A percentile compares a stretch with the other conserved stretches of the same genome.
Evolutionary conservation across 345 rosid species (phyloP).

Genomic region (Euphorbia pulcherrima): DNA sequence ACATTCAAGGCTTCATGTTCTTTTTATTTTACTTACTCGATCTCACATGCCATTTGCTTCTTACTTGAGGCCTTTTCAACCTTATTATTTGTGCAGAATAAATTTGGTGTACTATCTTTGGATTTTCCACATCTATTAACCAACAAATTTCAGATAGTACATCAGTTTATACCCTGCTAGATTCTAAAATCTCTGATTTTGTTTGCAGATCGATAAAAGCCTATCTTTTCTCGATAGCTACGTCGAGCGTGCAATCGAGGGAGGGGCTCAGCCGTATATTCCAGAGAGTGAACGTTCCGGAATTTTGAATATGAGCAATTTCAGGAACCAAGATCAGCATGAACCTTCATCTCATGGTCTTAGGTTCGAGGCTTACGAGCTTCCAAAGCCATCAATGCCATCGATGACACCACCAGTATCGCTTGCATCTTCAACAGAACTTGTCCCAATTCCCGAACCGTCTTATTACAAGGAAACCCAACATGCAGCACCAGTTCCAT

Average conservation of each 20-base stretch:
- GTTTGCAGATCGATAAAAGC: constrained; percentile 69
- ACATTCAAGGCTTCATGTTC: neutral
- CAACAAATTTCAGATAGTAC: neutral
- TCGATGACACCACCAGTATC: constrained; percentile 41
- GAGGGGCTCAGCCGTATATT: constrained; percentile 78
- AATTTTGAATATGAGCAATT: constrained; percentile 40
- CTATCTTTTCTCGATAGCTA: constrained; percentile 73
- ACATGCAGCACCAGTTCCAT: constrained; percentile 37
- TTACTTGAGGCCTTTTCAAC: no score
- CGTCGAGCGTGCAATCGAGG: constrained; percentile 65
- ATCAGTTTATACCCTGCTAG: neutral
- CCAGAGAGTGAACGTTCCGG: constrained; percentile 74
- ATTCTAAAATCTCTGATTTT: neutral
- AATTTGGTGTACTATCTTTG: neutral
- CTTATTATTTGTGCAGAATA: neutral
- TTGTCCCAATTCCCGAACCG: constrained; percentile 70
- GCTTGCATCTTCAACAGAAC: constrained; percentile 49
- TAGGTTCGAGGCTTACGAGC: constrained; percentile 92
- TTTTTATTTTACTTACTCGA: neutral
- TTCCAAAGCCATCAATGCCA: constrained; percentile 58
- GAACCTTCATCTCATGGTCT: constrained; percentile 70
- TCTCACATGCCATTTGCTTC: neutral
- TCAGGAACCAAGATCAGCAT: constrained; percentile 55
- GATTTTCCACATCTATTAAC: neutral
- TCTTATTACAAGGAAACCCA: constrained; percentile 51